These are phyloP conservation scores for Trichoderma lentiforme DNA, from an alignment of 2,329 filamentous ascomycete genomes.

Conservation along the genomic window DNA sequence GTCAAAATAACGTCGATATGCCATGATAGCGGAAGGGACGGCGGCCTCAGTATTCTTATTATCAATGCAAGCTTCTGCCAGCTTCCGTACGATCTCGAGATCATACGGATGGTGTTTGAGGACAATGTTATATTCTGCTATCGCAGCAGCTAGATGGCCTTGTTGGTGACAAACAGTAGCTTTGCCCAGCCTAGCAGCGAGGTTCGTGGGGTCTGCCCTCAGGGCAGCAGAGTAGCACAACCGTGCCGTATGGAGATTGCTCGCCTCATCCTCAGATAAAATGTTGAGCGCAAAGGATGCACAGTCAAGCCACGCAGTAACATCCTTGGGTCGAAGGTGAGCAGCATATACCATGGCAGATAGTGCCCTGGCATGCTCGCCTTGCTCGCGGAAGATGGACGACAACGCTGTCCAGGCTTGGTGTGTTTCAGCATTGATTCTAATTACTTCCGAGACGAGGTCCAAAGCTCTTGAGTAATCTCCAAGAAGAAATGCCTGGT, in stretches of 20 bases:
- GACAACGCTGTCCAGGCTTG: slow-evolving; percentile 62
- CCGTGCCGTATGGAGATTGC: slow-evolving; percentile 52
- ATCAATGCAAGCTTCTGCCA: slow-evolving; percentile 56
- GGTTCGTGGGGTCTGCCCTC: slow-evolving; percentile 53
- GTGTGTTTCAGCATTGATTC: slow-evolving; percentile 65
- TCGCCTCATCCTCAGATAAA: slow-evolving; percentile 44
- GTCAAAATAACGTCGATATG: slow-evolving; percentile 48
- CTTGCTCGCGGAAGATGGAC: slow-evolving; percentile 59
- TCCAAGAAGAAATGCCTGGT: slow-evolving; percentile 61
- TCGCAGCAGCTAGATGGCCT: slow-evolving; percentile 51
- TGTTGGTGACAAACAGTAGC: slow-evolving; percentile 56
- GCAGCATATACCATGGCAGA: slow-evolving; percentile 60
- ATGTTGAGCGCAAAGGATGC: slow-evolving; percentile 55
- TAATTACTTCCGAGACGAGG: slow-evolving; percentile 60
- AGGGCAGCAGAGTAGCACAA: slow-evolving; percentile 60
- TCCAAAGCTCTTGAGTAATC: slow-evolving; percentile 59
- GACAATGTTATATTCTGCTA: slow-evolving; percentile 55
- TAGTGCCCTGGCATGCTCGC: slow-evolving; percentile 54
- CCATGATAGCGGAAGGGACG: slow-evolving; percentile 41
- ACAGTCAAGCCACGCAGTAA: slow-evolving; percentile 56
- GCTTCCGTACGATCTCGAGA: slow-evolving; percentile 51
- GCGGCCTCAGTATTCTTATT: slow-evolving; percentile 43
- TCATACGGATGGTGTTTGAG: slow-evolving; percentile 52
- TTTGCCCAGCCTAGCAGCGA: slow-evolving; percentile 58
- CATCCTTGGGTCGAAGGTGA: slow-evolving; percentile 59